Percentiles rank a stretch among this genome's conserved stretches.
Evolutionary conservation across 2,329 filamentous ascomycete genomes (phyloP).

Genomic region (Microsporum audouinii): DNA sequence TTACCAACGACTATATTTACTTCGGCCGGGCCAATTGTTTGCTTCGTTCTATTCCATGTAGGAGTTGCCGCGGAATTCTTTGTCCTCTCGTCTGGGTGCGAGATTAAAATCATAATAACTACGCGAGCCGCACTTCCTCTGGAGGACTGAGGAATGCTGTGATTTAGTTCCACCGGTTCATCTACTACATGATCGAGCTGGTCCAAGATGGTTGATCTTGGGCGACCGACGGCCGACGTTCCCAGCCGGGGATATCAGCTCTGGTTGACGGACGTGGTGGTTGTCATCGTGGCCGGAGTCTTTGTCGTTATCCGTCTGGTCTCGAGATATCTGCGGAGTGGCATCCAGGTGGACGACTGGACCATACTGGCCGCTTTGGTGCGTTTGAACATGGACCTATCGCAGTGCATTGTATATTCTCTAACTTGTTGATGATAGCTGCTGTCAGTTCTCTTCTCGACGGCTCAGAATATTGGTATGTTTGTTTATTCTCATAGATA

Average conservation of each 20-base stretch:
- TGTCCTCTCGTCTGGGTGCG: neutral
- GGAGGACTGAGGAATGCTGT: neutral
- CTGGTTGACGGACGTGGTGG: neutral
- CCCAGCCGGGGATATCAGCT: conserved; percentile 3
- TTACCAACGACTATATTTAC: neutral
- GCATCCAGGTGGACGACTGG: conserved; percentile 10
- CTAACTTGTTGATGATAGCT: neutral
- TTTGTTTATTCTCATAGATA: neutral
- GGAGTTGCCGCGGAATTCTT: neutral
- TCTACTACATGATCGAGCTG: neutral
- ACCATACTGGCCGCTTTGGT: conserved; percentile 8
- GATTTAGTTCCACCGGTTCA: neutral
- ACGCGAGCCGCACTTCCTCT: neutral
- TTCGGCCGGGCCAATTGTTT: neutral
- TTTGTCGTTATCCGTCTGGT: conserved; percentile 9
- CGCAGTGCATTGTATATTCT: neutral
- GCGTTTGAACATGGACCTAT: neutral
- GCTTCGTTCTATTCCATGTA: neutral
- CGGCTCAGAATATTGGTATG: conserved; percentile 8
- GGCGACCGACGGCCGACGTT: neutral
- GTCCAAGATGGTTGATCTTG: neutral
- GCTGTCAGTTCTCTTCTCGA: conserved; percentile 4
- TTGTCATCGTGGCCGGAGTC: conserved; percentile 7
- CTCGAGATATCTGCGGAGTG: conserved; percentile 9
- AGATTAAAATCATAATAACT: neutral